Evolutionary conservation across 1,284 basidiomycete species (phyloP).

Genomic region (Pulveroboletus sp.): DNA sequence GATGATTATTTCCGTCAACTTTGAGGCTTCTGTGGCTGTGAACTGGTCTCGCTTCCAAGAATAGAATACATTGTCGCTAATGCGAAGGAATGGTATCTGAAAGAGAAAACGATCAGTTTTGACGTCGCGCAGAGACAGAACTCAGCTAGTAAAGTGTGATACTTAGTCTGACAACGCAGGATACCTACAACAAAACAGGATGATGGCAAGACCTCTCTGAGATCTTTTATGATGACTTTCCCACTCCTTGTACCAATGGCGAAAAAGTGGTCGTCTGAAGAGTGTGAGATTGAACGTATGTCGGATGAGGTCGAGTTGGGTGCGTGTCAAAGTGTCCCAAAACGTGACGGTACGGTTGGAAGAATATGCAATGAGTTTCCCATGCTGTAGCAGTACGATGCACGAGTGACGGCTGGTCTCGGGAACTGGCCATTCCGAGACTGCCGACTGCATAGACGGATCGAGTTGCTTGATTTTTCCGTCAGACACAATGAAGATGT

Average conservation of each 20-base stretch:
- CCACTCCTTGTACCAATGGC: not conserved
- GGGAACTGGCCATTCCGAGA: not conserved
- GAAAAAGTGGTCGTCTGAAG: not conserved
- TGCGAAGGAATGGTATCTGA: not conserved
- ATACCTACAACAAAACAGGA: not conserved
- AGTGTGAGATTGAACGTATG: not conserved
- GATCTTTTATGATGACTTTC: not conserved
- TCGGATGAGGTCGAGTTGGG: not conserved
- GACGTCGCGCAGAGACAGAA: too few species aligned
- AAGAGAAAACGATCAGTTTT: too few species aligned
- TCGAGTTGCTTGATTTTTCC: constrained; percentile 1
- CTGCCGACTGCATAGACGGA: not conserved
- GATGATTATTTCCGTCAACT: not conserved
- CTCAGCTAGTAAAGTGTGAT: too few species aligned
- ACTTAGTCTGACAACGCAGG: too few species aligned
- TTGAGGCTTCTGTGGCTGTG: not conserved
- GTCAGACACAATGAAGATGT: not conserved
- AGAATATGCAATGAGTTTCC: not conserved
- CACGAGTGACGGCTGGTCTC: not conserved
- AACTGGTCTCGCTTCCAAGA: not conserved
- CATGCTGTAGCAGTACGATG: not conserved
- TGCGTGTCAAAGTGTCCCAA: not conserved
- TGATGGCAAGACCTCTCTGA: not conserved
- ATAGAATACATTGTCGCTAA: not conserved
- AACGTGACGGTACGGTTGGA: not conserved